Evolutionary conservation across 345 rosid species (phyloP).

Genomic region (Streptanthus diversifolius): DNA sequence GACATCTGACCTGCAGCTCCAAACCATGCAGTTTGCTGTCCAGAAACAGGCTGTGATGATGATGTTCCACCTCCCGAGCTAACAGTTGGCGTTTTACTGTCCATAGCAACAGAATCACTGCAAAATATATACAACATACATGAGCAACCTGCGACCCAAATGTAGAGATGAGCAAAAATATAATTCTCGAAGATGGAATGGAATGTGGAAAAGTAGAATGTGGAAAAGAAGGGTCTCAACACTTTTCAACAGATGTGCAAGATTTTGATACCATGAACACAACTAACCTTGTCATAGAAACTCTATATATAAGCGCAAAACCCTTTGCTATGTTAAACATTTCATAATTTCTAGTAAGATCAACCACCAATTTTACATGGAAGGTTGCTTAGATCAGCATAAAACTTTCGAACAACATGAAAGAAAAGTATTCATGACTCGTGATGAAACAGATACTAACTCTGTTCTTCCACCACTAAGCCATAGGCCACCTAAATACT

Average conservation of each 20-base stretch:
- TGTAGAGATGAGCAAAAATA: not conserved
- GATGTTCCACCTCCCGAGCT: conserved; percentile 44
- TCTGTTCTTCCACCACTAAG: not conserved
- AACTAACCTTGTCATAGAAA: not conserved
- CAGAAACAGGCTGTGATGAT: conserved; percentile 51
- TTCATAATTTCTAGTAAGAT: not conserved
- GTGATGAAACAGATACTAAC: not conserved
- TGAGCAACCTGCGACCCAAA: conserved; percentile 8
- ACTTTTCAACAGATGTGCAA: not conserved
- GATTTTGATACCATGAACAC: not conserved
- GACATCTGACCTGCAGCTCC: conserved; percentile 79
- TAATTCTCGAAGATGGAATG: not conserved
- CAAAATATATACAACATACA: conserved; percentile 30
- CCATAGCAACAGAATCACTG: conserved; percentile 51
- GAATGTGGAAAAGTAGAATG: not conserved
- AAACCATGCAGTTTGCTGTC: conserved; percentile 63
- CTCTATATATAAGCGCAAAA: not conserved
- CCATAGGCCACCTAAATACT: not conserved
- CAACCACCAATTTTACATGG: not conserved
- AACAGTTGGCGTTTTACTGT: conserved; percentile 40
- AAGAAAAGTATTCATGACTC: not conserved
- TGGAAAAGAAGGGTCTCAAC: not conserved
- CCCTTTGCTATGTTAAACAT: not conserved
- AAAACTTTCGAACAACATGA: not conserved
- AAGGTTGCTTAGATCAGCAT: not conserved